These are phyloP conservation scores for Zelopaecilomyces penicillatus DNA, from an alignment of 2,329 filamentous ascomycete genomes.

Conservation along the genomic window DNA sequence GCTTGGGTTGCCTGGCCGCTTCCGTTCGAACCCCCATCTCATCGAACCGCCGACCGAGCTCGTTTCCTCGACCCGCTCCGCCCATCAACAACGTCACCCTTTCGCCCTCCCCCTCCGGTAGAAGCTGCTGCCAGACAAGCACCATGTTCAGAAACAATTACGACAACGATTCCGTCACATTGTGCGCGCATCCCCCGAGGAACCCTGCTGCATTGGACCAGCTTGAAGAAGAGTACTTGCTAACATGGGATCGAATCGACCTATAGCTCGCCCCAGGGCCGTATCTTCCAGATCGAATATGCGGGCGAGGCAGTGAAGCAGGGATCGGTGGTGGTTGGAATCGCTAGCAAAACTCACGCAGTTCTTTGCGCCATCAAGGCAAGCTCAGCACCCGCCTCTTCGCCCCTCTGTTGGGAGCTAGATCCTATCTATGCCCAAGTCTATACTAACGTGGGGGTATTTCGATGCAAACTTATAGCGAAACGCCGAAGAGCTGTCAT, in stretches of 20 bases:
- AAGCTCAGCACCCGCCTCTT: conserved; percentile 12
- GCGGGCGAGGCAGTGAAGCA: conserved; percentile 98
- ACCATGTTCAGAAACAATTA: conserved; percentile 99
- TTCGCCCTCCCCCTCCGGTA: neutral
- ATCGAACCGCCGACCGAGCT: conserved; percentile 3
- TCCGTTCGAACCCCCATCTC: conserved; percentile 6
- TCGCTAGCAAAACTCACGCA: conserved; percentile 96
- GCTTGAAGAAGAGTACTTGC: neutral
- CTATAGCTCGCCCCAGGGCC: conserved; percentile 90
- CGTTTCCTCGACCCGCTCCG: conserved; percentile 1
- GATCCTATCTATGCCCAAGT: conserved; percentile 6
- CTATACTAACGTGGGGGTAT: neutral
- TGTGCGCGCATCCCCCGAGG: conserved; percentile 51
- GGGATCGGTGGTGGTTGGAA: conserved; percentile 92
- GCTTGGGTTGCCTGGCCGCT: conserved; percentile 27
- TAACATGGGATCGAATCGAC: conserved; percentile 2
- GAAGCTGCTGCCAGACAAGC: conserved; percentile 17
- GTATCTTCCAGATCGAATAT: conserved; percentile 99
- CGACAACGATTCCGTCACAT: conserved; percentile 99
- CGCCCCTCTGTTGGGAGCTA: neutral
- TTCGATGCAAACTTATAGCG: conserved; percentile 47
- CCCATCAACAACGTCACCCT: conserved; percentile 6
- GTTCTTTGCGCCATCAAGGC: conserved; percentile 97
- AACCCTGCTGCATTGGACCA: neutral
- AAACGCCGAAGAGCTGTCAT: conserved; percentile 98